Base-by-base conservation (phyloP, 805 yeast species). In the Candida piceae region DNA sequence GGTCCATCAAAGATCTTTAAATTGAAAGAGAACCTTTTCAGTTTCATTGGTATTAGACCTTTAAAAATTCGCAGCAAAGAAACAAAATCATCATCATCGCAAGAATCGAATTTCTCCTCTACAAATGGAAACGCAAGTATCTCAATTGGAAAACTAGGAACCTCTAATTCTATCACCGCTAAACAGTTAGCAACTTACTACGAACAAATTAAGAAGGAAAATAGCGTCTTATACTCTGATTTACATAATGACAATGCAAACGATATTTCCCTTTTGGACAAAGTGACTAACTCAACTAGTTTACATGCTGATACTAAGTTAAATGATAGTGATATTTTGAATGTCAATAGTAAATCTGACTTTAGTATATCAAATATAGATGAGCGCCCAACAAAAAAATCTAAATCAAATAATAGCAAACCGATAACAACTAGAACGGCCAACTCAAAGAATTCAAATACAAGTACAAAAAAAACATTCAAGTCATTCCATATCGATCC, bases 121-220 rank as follows among this genome's bases (percentile, higher is more conserved):
- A n/a, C n/a, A n/a, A n/a, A n/a, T n/a, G n/a, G n/a, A n/a, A n/a
- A n/a, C n/a, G n/a, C n/a, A n/a, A n/a, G n/a, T n/a, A n/a, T n/a
- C n/a, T n/a, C n/a, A n/a, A n/a, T n/a, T n/a, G n/a, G n/a, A n/a
- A n/a, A n/a, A n/a, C n/a, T n/a, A n/a, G n/a, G n/a, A n/a, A n/a
- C n/a, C n/a, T n/a, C n/a, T n/a, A n/a, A n/a, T 11, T 44, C 49
- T 5, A 36, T 56, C 16, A 55, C 58, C 6, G 60, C 57, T 5
- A 47, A 45, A 21, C 58, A 55, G 33, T 42, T 57, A 3, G 43
- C 49, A 10, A 52, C 49, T 11, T 53, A 52, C 36, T 57, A 57
- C 32, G 49, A 49, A 31, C 41, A 53, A 13, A 41, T 57, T 24
- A 53, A 51, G 27, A 37, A 38, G 18, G 57, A 47, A 35, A 52